These are phyloP conservation scores for Hygrophila difformis DNA, from an alignment of 257 asterid genomes.

Conservation along the genomic window DNA sequence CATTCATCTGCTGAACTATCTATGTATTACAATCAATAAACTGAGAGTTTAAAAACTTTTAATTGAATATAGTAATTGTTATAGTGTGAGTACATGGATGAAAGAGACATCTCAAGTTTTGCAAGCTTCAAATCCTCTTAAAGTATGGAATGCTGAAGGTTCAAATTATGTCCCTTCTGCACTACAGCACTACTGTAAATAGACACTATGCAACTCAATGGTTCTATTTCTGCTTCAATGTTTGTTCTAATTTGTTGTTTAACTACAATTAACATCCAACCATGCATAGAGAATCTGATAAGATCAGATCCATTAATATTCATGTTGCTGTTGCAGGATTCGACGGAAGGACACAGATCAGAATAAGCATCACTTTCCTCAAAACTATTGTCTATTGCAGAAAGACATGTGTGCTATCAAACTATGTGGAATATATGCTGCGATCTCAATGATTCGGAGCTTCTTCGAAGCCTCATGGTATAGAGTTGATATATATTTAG, in stretches of 20 bases:
- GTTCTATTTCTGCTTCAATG: background rate
- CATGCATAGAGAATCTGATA: constrained; percentile 2
- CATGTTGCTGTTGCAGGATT: constrained; percentile 41
- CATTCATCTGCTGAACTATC: no score
- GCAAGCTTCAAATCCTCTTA: no score
- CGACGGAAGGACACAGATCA: constrained; percentile 33
- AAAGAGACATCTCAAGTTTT: no score
- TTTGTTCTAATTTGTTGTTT: background rate
- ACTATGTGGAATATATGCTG: constrained; percentile 81
- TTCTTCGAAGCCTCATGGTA: constrained; percentile 85
- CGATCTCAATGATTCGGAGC: constrained; percentile 65
- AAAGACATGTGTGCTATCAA: constrained; percentile 77
- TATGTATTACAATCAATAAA: no score
- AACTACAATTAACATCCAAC: background rate
- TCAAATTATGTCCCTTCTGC: no score
- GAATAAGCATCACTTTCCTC: constrained; percentile 52
- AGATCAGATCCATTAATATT: constrained; percentile 12
- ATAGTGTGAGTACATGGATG: no score
- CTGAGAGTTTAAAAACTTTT: no score
- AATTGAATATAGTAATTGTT: no score
- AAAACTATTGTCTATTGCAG: constrained; percentile 59
- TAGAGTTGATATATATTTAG: no score
- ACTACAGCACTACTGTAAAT: background rate
- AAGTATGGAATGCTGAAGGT: no score
- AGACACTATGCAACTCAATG: constrained; percentile 1